A percentile compares a stretch with the other conserved stretches of the same genome.
phyloP scores from a whole-genome alignment of 139 green algal genomes.

The Picochlorum sp. region DNA sequence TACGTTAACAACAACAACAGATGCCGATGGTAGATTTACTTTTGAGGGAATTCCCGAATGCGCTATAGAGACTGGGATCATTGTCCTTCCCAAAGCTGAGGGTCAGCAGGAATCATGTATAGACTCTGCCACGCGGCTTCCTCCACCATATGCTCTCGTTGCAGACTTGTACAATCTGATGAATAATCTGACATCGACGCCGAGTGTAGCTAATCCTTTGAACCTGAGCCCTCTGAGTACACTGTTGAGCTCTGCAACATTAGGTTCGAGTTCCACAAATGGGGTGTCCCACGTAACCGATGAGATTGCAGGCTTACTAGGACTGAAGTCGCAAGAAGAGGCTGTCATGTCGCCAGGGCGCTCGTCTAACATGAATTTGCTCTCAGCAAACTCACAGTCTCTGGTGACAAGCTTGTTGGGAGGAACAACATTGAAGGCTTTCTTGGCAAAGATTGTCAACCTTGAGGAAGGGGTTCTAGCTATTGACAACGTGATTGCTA shows the following conservation, averaged over 20 bases:
- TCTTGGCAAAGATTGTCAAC: conserved; percentile 1
- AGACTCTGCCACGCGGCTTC: neutral
- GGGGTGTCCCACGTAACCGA: neutral
- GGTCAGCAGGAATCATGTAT: conserved; percentile 2
- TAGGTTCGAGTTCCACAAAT: neutral
- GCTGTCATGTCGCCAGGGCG: neutral
- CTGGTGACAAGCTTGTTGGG: conserved; percentile 3
- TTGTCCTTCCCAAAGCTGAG: neutral
- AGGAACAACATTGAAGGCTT: neutral
- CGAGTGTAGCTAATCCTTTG: neutral
- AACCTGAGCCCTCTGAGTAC: neutral
- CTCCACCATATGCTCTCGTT: conserved; percentile 6
- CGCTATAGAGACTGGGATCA: neutral
- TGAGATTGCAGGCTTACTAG: neutral
- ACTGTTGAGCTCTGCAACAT: neutral
- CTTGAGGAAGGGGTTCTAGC: conserved; percentile 2
- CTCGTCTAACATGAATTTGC: neutral
- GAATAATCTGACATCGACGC: neutral
- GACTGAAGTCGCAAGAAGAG: neutral
- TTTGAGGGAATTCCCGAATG: conserved; percentile 6
- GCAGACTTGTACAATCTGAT: neutral
- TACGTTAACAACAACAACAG: conserved; percentile 4
- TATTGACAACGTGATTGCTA: conserved; percentile 5
- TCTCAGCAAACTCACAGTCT: conserved; percentile 3
- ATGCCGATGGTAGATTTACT: conserved; percentile 1